These are phyloP conservation scores for Leucosporidium scottii DNA, from an alignment of 768 basidiomycete genomes.

Conservation along the genomic window DNA sequence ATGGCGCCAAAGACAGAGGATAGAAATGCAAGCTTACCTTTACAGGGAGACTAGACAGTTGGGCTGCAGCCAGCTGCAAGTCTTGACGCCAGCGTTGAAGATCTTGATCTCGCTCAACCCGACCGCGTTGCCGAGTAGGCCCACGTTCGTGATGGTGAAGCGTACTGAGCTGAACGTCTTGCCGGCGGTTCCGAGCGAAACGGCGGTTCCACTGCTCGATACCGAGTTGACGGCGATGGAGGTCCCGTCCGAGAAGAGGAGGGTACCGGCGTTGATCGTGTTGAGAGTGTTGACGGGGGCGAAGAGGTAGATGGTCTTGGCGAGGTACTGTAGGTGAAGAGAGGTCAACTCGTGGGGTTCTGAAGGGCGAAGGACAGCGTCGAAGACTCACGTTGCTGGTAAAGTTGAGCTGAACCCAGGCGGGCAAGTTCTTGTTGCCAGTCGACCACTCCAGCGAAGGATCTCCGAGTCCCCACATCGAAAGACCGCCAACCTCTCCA, in stretches of 20 bases:
- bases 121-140: background rate
- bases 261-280: background rate
- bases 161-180: background rate
- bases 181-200: background rate
- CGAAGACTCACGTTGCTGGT: background rate
- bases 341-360: no score
- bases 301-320: background rate
- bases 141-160: background rate
- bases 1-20: no score
- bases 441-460: background rate
- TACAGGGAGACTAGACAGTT: no score
- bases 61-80: no score
- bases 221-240: background rate
- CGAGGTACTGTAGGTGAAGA: background rate
- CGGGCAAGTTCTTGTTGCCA: background rate
- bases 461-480: background rate
- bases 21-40: no score
- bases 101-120: background rate
- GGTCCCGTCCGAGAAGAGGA: background rate
- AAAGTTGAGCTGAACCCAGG: background rate
- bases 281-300: background rate
- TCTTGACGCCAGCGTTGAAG: background rate
- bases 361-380: no score
- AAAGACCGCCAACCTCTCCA: background rate
- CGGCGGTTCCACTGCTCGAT: background rate